phyloP scores from a whole-genome alignment of 768 basidiomycete species.

The Agaricus blazei region DNA sequence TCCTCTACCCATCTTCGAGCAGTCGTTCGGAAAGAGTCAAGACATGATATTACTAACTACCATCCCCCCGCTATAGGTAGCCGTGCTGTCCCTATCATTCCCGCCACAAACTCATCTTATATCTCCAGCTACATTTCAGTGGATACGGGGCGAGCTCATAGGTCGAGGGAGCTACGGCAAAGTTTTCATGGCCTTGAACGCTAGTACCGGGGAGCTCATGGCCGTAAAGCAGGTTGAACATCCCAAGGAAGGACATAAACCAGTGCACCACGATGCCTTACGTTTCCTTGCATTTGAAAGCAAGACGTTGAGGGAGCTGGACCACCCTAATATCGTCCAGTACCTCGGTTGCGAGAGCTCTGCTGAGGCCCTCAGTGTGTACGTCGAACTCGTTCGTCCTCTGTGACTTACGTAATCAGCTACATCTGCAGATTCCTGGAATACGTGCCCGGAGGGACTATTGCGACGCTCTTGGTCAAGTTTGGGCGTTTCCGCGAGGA shows the following conservation, averaged over 20 bases:
- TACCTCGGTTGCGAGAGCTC: conserved; percentile 88
- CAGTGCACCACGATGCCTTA: conserved; percentile 61
- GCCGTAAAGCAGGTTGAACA: conserved; percentile 96
- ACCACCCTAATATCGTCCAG: conserved; percentile 88
- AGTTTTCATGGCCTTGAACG: conserved; percentile 90
- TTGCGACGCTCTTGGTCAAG: conserved; percentile 70
- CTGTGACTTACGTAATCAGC: background rate
- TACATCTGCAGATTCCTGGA: conserved; percentile 70
- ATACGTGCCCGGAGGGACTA: conserved; percentile 94
- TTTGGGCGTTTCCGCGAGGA: conserved; percentile 81
- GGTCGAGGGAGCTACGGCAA: conserved; percentile 92
- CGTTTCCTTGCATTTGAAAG: conserved; percentile 84
- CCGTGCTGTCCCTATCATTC: background rate
- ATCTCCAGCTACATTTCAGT: conserved; percentile 65
- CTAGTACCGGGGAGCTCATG: conserved; percentile 86
- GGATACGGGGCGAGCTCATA: conserved; percentile 90
- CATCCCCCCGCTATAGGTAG: conserved; percentile 4
- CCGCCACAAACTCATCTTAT: background rate
- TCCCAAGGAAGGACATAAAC: conserved; percentile 65
- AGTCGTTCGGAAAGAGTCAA: background rate
- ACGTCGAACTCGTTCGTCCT: conserved; percentile 19
- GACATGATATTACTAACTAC: background rate
- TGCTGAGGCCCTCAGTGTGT: conserved; percentile 74
- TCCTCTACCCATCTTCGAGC: background rate
- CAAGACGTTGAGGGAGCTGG: conserved; percentile 79